phyloP scores from a whole-genome alignment of 345 rosid genomes.

The Corchorus capsularis region DNA sequence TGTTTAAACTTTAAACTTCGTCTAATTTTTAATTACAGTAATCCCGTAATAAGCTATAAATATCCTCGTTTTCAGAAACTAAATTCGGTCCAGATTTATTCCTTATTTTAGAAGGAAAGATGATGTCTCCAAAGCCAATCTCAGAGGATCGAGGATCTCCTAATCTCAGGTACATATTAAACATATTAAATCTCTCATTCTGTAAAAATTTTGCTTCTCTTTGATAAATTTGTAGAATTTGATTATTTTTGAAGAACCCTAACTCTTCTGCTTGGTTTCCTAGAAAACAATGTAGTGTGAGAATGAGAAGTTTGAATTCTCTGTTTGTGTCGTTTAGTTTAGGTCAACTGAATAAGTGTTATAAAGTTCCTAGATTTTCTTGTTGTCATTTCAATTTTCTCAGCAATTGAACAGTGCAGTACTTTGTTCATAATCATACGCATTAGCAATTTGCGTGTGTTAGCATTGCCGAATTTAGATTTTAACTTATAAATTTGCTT shows the following conservation, averaged over 20 bases:
- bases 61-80: background rate
- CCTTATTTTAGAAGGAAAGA: slow-evolving; percentile 15
- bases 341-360: background rate
- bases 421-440: background rate
- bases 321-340: background rate
- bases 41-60: slow-evolving; percentile 10
- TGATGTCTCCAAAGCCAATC: slow-evolving; percentile 79
- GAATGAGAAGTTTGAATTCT: background rate
- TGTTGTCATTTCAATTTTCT: background rate
- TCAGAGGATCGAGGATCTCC: slow-evolving; percentile 83
- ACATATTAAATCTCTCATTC: background rate
- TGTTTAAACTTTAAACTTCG: background rate
- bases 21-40: background rate
- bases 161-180: slow-evolving; percentile 54
- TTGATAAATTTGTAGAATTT: background rate
- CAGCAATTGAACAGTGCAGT: background rate
- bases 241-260: slow-evolving; percentile 19
- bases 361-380: background rate
- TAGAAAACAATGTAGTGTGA: slow-evolving; percentile 1
- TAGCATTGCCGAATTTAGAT: background rate
- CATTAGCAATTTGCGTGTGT: background rate
- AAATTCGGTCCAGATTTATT: background rate
- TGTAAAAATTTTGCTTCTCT: background rate
- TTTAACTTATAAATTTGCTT: slow-evolving; percentile 1
- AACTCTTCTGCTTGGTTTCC: slow-evolving; percentile 20